Conservation (phyloP, 805 yeast species). For the Candida cerambycidarum region DNA sequence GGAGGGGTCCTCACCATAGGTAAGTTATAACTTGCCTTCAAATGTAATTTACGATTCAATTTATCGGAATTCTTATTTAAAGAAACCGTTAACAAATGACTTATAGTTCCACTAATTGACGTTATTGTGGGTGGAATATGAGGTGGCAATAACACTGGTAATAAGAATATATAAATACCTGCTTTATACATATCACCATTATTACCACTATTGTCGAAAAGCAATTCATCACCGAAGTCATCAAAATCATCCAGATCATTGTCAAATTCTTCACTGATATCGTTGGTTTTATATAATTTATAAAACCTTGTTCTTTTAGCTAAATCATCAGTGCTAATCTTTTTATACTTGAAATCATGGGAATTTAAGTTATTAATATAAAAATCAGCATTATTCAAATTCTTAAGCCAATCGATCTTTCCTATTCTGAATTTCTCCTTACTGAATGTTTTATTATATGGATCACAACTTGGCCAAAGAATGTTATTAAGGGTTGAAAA, state of each 20-base stretch:
- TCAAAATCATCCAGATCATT: slow-evolving; percentile 7
- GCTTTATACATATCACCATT: slow-evolving; percentile 40
- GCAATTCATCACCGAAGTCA: slow-evolving; percentile 7
- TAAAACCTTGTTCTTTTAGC: slow-evolving; percentile 40
- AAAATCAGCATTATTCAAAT: slow-evolving; percentile 43
- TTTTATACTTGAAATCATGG: slow-evolving; percentile 42
- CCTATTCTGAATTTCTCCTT: slow-evolving; percentile 53
- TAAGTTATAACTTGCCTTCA: slow-evolving; percentile 30
- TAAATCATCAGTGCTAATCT: slow-evolving; percentile 44
- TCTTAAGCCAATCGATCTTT: slow-evolving; percentile 45
- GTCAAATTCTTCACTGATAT: slow-evolving; percentile 13
- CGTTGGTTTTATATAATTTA: slow-evolving; percentile 19
- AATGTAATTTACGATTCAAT: slow-evolving; percentile 34
- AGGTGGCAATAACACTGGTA: slow-evolving; percentile 63
- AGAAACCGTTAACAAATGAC: slow-evolving; percentile 42
- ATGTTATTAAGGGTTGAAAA: slow-evolving; percentile 45
- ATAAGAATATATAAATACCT: slow-evolving; percentile 67
- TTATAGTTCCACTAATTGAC: slow-evolving; percentile 50
- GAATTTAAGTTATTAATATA: slow-evolving; percentile 42
- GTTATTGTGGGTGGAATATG: slow-evolving; percentile 61
- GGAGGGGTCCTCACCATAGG: slow-evolving; percentile 59
- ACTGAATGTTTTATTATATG: slow-evolving; percentile 41
- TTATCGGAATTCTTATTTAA: slow-evolving; percentile 38
- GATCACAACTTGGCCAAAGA: slow-evolving; percentile 56
- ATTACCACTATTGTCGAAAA: neutral